Evolutionary conservation across 345 rosid species (phyloP), one percentile per base, ranked within the genome.

Genomic region (Gossypium bickii): DNA sequence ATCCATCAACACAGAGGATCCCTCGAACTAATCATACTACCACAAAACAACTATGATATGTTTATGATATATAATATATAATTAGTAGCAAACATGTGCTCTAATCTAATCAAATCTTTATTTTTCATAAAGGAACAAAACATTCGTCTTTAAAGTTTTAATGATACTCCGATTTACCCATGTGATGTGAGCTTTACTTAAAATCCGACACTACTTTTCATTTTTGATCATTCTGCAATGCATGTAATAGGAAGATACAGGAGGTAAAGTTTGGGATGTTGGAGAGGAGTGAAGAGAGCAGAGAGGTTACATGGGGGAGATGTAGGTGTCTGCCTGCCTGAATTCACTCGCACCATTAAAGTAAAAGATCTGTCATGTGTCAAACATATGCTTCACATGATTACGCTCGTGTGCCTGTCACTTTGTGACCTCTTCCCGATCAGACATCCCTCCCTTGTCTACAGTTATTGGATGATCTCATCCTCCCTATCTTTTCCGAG

Each of bases 11-110:
- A 68, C 51, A 41, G 4, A 59, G 34, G 63, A 71, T 73, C 70
- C 77, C 47, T 41, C 74, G 61, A 49, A 48, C 27, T 64, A 49
- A 80, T 44, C 71, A 73, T 55, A 17, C 45, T 24, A 34, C 18
- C 73, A 70, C 57, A 51, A 17, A 44, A n/a, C 52, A 43, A n/a
- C 20, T 65, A 25, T n/a, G 43, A 18, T 48, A 2, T 48, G 51
- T 8, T 22, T 7, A 13, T 24, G 24, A 27, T 13, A 8, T 2
- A 8, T 2, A 9, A 48, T 48, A 48, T 48, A 48, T 48, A 34
- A 34, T 34, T 34, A 34, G 41, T 34, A 34, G 7, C 52, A 48
- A 55, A 55, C 59, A 18, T 17, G 24, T 15, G 58, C 20, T 48
- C 52, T 2, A 51, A 27, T 51, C 72, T 9, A 51, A 52, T 69